Evolutionary conservation across 495 filamentous ascomycete genomes (phyloP), one percentile per base, ranked within the genome.

Genomic region (Talaromyces proteolyticus): DNA sequence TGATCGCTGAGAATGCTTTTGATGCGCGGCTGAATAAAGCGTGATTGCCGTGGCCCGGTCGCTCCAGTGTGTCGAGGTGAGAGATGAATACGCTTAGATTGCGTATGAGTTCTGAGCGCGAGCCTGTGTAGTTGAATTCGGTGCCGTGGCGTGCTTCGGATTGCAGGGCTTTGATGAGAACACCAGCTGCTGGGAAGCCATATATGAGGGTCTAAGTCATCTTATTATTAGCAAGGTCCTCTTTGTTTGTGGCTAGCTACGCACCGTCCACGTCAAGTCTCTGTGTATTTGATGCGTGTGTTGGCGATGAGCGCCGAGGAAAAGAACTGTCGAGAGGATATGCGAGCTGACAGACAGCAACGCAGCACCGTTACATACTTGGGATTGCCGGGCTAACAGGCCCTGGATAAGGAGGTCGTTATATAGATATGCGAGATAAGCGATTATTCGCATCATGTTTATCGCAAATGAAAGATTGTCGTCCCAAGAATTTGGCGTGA

Each of bases 31-130:
- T 52, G n/a, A 66, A 65, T 1, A 69, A 49, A 14, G 57, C 56
- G 24, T 61, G 55, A 37, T 59, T 57, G 7, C 50, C 49, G 42
- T 61, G 49, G 19, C 52, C 59, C 0, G 55, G 57, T 0, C 53
- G 40, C 10, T 53, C 55, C 29, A 67, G 57, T 0, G 56, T 53
- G 24, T 66, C 65, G 1, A 70, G 43, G 38, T 65, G 59, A 5
- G 65, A 61, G 21, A 65, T 58, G 38, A 86, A 77, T n/a, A 82
- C 72, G 48, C 78, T 80, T 2, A 84, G 63, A 47, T 82, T 75
- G 39, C 81, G 80, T 29, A 84, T 77, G 5, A 79, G 70, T 36
- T 75, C 72, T 3, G 80, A 75, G 11, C 78, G 66, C 0, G 78
- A 76, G 0, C 67, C 53, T 6, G 63, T 57, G 47, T 69, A 69